Conservation (phyloP, 768 basidiomycete species). For the Coprinellus micaceus region DNA sequence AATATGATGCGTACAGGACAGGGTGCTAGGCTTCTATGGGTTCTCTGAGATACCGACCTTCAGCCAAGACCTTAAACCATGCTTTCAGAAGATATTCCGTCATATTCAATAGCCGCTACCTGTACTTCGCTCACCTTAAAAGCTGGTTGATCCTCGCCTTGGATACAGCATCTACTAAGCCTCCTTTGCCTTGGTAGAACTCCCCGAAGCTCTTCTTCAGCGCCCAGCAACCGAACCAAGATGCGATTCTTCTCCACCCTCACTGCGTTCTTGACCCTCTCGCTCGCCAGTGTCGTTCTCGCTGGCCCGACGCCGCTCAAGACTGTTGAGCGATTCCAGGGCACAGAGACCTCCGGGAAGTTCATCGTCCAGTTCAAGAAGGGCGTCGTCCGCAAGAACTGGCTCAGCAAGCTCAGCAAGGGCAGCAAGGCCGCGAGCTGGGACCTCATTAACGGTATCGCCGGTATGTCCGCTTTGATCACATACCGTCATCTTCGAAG, state of each 20-base stretch:
- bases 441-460: constrained; percentile 14
- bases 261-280: constrained; percentile 2
- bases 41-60: too few species aligned
- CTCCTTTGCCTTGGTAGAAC: background rate
- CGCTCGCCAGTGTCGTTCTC: constrained; percentile 3
- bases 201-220: background rate
- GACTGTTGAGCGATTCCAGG: constrained; percentile 12
- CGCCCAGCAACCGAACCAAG: background rate
- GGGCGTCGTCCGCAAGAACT: constrained; percentile 6
- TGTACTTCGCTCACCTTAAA: too few species aligned
- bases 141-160: too few species aligned
- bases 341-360: constrained; percentile 8
- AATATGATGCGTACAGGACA: too few species aligned
- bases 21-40: too few species aligned
- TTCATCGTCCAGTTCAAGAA: constrained; percentile 12
- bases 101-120: too few species aligned
- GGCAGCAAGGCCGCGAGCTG: constrained; percentile 4
- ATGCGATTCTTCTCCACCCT: constrained; percentile 9
- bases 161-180: background rate
- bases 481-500: background rate
- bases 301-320: constrained; percentile 6
- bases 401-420: background rate
- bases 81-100: too few species aligned
- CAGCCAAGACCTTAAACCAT: too few species aligned
- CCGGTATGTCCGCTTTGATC: constrained; percentile 4